Conservation (phyloP, 2,329 filamentous ascomycete genomes). For the Paraphoma chrysanthemicola region DNA sequence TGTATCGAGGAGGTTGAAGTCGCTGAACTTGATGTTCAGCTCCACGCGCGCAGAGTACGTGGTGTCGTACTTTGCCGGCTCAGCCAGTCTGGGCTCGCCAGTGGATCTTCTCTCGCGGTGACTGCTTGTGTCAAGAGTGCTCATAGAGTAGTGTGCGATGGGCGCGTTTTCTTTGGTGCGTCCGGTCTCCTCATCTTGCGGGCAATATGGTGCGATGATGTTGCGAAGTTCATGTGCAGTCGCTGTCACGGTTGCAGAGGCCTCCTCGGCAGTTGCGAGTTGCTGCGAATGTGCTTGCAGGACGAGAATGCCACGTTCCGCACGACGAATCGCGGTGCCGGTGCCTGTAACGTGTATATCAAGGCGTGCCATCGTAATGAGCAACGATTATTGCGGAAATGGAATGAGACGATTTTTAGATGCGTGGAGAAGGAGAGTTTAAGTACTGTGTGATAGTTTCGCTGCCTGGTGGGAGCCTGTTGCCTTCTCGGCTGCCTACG, state of each 20-base stretch:
- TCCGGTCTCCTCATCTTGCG: conserved; percentile 8
- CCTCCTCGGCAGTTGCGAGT: conserved; percentile 9
- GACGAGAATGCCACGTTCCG: conserved; percentile 12
- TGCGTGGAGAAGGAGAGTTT: too few species aligned
- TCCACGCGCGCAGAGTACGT: conserved; percentile 10
- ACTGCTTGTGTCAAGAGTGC: conserved; percentile 12
- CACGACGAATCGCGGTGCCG: conserved; percentile 5
- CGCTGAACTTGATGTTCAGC: conserved; percentile 17
- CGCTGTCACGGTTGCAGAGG: conserved; percentile 5
- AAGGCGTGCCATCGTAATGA: conserved; percentile 1
- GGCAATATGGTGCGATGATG: conserved; percentile 12
- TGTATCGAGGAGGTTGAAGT: conserved; percentile 12
- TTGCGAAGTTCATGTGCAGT: conserved; percentile 10
- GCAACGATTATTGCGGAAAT: neutral
- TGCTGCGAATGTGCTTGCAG: conserved; percentile 11
- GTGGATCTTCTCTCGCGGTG: neutral
- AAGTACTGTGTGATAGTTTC: too few species aligned
- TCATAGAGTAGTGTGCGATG: conserved; percentile 20
- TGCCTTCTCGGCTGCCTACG: too few species aligned
- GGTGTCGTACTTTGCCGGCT: conserved; percentile 1
- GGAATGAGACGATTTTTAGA: neutral
- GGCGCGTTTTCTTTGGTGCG: conserved; percentile 4
- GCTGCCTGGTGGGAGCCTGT: too few species aligned
- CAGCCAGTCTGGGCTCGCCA: neutral
- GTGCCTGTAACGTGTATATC: conserved; percentile 14